A percentile compares a stretch with the other conserved stretches of the same genome.
Evolutionary conservation across 2,329 filamentous ascomycete species (phyloP).

Genomic region (Lojkania enalia): DNA sequence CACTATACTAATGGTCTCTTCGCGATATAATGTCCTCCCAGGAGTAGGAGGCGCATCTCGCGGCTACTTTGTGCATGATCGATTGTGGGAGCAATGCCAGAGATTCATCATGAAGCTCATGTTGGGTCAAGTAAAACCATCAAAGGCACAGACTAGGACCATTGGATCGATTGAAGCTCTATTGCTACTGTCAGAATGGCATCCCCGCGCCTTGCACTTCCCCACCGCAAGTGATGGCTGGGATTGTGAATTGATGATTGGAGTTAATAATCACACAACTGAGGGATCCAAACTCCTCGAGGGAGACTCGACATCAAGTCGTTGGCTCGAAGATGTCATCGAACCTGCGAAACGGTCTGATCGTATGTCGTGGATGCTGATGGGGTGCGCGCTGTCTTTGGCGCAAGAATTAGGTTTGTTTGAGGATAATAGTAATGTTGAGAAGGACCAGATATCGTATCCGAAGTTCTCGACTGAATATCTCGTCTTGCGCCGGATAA

Average conservation of each 20-base stretch:
- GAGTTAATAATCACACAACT: slow-evolving; percentile 44
- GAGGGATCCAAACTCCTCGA: slow-evolving; percentile 39
- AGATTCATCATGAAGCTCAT: slow-evolving; percentile 58
- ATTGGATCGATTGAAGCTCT: slow-evolving; percentile 59
- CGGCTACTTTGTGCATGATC: slow-evolving; percentile 58
- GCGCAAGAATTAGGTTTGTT: slow-evolving; percentile 59
- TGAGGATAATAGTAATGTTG: slow-evolving; percentile 44
- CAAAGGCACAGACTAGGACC: slow-evolving; percentile 54
- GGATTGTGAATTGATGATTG: slow-evolving; percentile 57
- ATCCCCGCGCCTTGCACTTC: slow-evolving; percentile 58
- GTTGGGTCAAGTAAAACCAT: slow-evolving; percentile 58
- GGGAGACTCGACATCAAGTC: slow-evolving; percentile 43
- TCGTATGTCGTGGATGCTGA: slow-evolving; percentile 64
- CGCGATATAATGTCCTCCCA: slow-evolving; percentile 51
- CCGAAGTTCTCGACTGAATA: slow-evolving; percentile 36
- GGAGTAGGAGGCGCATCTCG: slow-evolving; percentile 49
- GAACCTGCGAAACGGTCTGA: slow-evolving; percentile 59
- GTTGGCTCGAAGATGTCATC: slow-evolving; percentile 59
- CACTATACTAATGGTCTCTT: slow-evolving; percentile 60
- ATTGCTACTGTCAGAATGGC: slow-evolving; percentile 60
- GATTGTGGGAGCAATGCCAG: slow-evolving; percentile 59
- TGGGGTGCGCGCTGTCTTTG: slow-evolving; percentile 58
- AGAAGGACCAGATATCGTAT: slow-evolving; percentile 41
- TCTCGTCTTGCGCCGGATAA: slow-evolving; percentile 35
- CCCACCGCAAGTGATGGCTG: slow-evolving; percentile 58